Base-by-base conservation (phyloP, 164 flowering plant species). In the Nymphaea thermarum region DNA sequence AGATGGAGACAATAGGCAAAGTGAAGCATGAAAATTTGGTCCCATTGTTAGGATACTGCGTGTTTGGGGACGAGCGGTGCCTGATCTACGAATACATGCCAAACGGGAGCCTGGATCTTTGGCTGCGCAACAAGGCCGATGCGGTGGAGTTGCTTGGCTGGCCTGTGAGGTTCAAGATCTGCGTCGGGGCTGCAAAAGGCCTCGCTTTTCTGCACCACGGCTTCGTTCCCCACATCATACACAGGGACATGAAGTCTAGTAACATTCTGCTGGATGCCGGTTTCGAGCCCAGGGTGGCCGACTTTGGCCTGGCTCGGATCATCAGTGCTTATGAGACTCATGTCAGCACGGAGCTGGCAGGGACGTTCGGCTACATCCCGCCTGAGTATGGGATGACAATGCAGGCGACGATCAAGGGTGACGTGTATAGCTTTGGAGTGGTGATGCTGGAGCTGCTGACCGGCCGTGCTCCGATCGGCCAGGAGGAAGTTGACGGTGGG, bases 1-100 rank as follows among this genome's bases (percentile, higher is more conserved):
- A 87, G 72, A 72, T 87, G 81, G 86, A 85, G 70, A 87, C 91
- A 4, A 73, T 87, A 62, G 89, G 91, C n/a, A 85, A 87, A 77
- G 83, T 87, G 47, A 83, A 79, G 61, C 89, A 87, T 62, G 79
- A 74, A 68, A 83, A 87, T 76, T 68, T 85, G 67, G 87, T 82
- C 12, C 80, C 84, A 4, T 45, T 86, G 59, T 80, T 82, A 17
- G 91, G 91, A 0, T 87, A 87, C 64, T 87, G 89, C 53, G 84
- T 79, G 42, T 81, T 69, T 62, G 76, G 73, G 6, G 87, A 87
- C 15, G 89, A 87, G 70, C 79, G 85, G 70, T 78, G 83, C 65
- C 67, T 83, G 64, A 72, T 83, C 60, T 87, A 87, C 42, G 88
- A 86, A 60, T 86, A 82, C 71, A 86, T 84, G 91, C 83, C 82